Conservation (phyloP, 2,329 filamentous ascomycete genomes). For the Aureobasidium sp. region DNA sequence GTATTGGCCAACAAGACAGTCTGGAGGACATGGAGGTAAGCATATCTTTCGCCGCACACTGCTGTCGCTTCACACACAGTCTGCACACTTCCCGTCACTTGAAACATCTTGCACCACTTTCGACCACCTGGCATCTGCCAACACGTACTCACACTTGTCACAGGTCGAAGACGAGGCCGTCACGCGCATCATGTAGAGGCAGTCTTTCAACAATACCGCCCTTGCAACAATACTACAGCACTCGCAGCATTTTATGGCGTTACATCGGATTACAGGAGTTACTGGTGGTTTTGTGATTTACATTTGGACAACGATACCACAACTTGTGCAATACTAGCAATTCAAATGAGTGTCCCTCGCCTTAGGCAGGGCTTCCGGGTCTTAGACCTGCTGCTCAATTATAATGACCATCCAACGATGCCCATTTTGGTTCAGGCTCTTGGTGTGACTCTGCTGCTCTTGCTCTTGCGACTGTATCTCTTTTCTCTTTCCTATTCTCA, state of each 20-base stretch:
- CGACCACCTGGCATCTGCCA: slow-evolving; percentile 16
- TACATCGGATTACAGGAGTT: slow-evolving; percentile 14
- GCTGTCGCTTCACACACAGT: not conserved
- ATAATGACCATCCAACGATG: slow-evolving; percentile 18
- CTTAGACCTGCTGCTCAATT: slow-evolving; percentile 25
- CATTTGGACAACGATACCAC: slow-evolving; percentile 15
- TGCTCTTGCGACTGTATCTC: not conserved
- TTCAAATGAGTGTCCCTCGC: slow-evolving; percentile 23
- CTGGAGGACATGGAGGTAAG: slow-evolving; percentile 99
- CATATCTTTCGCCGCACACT: not conserved
- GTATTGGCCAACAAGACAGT: slow-evolving; percentile 94
- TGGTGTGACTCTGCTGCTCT: slow-evolving; percentile 15
- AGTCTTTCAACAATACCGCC: slow-evolving; percentile 5
- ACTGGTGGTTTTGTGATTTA: slow-evolving; percentile 11
- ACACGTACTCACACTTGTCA: not conserved
- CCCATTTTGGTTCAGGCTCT: slow-evolving; percentile 17
- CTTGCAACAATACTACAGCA: not conserved
- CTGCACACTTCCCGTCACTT: no score
- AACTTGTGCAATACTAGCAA: slow-evolving; percentile 17
- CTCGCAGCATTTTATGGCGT: slow-evolving; percentile 8
- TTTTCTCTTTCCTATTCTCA: not conserved
- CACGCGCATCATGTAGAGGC: slow-evolving; percentile 51
- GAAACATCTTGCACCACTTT: not conserved
- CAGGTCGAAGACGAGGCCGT: slow-evolving; percentile 37
- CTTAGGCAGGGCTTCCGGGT: slow-evolving; percentile 26